A percentile compares a stretch with the other conserved stretches of the same genome.
Conservation (phyloP, 1,284 basidiomycete genomes). For the Rhodotorula sp. region DNA sequence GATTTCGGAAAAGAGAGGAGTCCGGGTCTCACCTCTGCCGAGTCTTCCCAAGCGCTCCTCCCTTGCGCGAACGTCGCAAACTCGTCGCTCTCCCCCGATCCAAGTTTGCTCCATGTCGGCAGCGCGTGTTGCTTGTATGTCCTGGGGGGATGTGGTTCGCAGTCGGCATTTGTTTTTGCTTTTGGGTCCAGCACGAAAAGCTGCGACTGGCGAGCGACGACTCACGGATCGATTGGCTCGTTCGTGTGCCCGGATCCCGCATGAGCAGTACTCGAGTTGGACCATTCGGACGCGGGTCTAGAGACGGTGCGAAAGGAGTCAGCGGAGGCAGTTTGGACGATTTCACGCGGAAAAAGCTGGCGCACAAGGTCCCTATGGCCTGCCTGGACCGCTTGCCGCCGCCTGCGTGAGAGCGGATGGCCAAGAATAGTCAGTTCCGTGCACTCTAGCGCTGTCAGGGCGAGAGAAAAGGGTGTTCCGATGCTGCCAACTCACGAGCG, state of each 20-base stretch:
- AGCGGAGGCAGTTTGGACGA: neutral
- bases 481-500: conserved; percentile 5
- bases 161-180: too few relatives aligned
- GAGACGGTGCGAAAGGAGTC: neutral
- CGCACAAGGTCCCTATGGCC: conserved; percentile 15
- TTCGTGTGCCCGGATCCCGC: neutral
- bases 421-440: neutral
- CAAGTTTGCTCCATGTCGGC: conserved; percentile 19
- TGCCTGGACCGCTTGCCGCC: neutral
- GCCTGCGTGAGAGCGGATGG: neutral
- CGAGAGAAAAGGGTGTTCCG: too few relatives aligned
- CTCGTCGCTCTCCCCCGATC: conserved; percentile 35
- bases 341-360: neutral
- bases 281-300: conserved; percentile 33
- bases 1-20: neutral
- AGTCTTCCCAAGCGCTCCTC: conserved; percentile 17
- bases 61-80: conserved; percentile 37
- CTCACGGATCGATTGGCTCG: neutral
- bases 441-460: neutral
- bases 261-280: neutral
- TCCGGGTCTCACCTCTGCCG: neutral
- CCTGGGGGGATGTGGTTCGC: neutral
- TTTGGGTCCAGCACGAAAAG: too few relatives aligned
- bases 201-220: too few relatives aligned
- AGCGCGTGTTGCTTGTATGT: conserved; percentile 17